Evolutionary conservation across 2,329 filamentous ascomycete species (phyloP), one percentile per base, ranked within the genome.

Genomic region (Lasiodiplodia theobromae): DNA sequence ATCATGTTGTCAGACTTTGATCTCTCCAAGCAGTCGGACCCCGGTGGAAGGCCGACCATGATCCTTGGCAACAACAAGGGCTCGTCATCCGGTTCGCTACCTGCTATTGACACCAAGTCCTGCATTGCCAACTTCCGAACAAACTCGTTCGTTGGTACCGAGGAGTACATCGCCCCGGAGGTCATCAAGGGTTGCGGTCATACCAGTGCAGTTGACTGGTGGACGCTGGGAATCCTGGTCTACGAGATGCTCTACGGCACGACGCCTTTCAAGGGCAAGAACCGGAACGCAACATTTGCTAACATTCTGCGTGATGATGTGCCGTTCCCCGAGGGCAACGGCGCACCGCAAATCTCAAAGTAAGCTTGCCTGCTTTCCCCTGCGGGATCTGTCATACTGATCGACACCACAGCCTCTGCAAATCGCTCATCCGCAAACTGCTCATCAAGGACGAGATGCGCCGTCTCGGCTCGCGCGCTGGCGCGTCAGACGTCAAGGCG

Each of bases 1-100:
- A 99, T 99, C 75, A 99, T 99, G 96, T 87, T 99, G 79, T 98
- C 96, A 70, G 96, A 99, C 83, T 99, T 99, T 81, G 96, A 99
- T 81, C 83, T 99, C 71, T 97, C 94, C 11, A 99, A 99, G 82
- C 96, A 99, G 82, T 99, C 96, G 7, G 96, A 96, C 73, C 91
- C 93, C 18, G 96, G 94, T 76, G 96, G 96, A 82, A 95, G 95
- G 77, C 96, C 96, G 60, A 97, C 94, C 28, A 98, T 99, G 95
- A 97, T 99, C 76, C 87, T 97, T 70, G 93, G 92, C 73, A 94
- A 93, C 79, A 94, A 92, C 73, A 68, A 68, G 52, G 94, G 94
- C 66, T 91, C 93, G 49, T 95, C 93, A 67, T 91, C 92, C 8
- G 93, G 90, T 70, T 94, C 93, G 53, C 85, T 97, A 72, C 95